Evolutionary conservation across 106 monocot genomes (phyloP).

Genomic region (Allium fistulosum): DNA sequence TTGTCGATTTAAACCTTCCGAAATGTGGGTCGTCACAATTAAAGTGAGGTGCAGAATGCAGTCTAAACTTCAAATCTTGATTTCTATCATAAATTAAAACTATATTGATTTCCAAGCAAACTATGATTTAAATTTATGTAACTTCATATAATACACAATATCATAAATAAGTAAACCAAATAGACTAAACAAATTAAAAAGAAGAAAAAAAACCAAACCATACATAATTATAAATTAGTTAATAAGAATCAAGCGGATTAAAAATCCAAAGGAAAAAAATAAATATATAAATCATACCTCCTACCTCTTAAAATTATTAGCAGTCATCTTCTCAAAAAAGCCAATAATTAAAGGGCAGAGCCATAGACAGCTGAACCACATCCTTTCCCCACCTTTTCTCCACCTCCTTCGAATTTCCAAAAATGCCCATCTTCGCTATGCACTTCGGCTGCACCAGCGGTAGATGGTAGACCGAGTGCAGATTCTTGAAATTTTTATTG

Average conservation of each 20-base stretch:
- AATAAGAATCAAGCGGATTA: not conserved
- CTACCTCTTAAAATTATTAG: not conserved
- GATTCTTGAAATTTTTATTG: slow-evolving; percentile 64
- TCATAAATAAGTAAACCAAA: not conserved
- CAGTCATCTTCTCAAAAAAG: slow-evolving; percentile 20
- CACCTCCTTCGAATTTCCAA: not conserved
- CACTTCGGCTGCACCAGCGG: slow-evolving; percentile 34
- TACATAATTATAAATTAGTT: not conserved
- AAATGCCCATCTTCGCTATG: not conserved
- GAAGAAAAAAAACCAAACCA: not conserved
- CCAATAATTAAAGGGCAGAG: slow-evolving; percentile 62
- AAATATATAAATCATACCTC: not conserved
- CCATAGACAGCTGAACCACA: slow-evolving; percentile 70
- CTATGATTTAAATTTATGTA: too few species aligned
- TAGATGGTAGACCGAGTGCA: slow-evolving; percentile 51
- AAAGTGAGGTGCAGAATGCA: too few species aligned
- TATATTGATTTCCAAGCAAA: too few species aligned
- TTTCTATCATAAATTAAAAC: too few species aligned
- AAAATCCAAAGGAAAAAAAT: not conserved
- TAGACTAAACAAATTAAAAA: not conserved
- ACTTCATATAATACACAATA: too few species aligned
- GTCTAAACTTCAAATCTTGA: too few species aligned
- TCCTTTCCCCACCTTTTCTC: slow-evolving; percentile 52
- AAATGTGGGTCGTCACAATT: too few species aligned
- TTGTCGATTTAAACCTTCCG: too few species aligned